Evolutionary conservation across 2,329 filamentous ascomycete species (phyloP), one percentile per base, ranked within the genome.

Genomic region (Pyrenophora tritici-repentis): DNA sequence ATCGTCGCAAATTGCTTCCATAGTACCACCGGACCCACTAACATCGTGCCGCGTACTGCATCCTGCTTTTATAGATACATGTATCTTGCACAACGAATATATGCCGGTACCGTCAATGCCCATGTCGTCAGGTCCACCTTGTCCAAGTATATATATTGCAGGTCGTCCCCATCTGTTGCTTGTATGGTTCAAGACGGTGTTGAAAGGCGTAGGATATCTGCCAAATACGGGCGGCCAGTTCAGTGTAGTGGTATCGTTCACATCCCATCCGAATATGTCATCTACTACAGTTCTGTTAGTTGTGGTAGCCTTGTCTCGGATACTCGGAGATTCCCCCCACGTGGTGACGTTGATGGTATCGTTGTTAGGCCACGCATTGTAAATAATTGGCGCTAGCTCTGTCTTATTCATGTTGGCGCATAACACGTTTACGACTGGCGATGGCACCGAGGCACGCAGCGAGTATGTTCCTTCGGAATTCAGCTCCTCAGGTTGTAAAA

Each of bases 401-500:
- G 77, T 62, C 16, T 68, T 50, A 0, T 79, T 78, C 77, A 91
- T 78, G 35, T 88, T 88, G 1, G 82, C 86, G 60, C 90, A 94
- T 26, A 91, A 71, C 0, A 90, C 86, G 56, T 92, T 90, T 37
- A 92, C 73, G 0, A 82, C 79, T 0, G 89, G 89, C 0, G 86
- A 88, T 0, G 87, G 83, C 0, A 91, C 86, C 0, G 87, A 85
- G 0, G 89, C 90, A 12, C 78, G 75, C 3, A 93, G 76, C 3
- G 77, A 78, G 68, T 91, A 92, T 40, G 86, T 82, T 9, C 88
- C 89, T 7, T 89, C 79, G 0, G 87, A 88, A 42, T 78, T 75
- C 2, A 80, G 66, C 18, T 81, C 76, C 42, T 72, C 71, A 0
- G 90, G 89, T 61, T 93, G 89, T 7, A 89, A 72, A 24, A 94